These are phyloP conservation scores for Phytopythium ostracodes DNA, from an alignment of 352 stramenopile species.

Conservation along the genomic window DNA sequence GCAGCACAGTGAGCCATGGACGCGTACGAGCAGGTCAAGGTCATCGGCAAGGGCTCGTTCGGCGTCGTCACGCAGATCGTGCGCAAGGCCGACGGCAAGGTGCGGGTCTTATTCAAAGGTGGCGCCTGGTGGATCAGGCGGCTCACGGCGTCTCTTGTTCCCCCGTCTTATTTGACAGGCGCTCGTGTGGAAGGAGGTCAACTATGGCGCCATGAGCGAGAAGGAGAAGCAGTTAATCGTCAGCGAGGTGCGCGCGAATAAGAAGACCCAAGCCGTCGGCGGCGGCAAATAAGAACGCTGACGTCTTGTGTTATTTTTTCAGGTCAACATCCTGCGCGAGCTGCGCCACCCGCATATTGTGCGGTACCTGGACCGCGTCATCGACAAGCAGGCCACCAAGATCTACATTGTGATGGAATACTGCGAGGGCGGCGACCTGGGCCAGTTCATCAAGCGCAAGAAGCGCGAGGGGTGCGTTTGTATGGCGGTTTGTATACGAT, in stretches of 20 bases:
- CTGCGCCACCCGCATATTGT: constrained; percentile 92
- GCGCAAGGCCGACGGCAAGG: constrained; percentile 85
- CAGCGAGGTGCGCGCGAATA: constrained; percentile 58
- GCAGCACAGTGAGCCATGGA: constrained; percentile 43
- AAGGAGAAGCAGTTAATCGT: constrained; percentile 95
- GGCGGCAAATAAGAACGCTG: too few species aligned
- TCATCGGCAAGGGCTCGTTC: constrained; percentile 91
- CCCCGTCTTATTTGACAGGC: constrained; percentile 32
- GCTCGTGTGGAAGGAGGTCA: constrained; percentile 92
- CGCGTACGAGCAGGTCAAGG: constrained; percentile 84
- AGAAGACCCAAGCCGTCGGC: too few species aligned
- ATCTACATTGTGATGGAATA: constrained; percentile 96
- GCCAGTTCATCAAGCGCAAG: constrained; percentile 90
- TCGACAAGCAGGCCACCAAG: constrained; percentile 90
- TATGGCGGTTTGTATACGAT: neutral
- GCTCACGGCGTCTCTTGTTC: neutral
- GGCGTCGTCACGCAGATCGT: constrained; percentile 90
- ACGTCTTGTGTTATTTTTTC: too few species aligned
- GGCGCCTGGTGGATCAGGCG: too few species aligned
- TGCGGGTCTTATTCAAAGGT: too few species aligned
- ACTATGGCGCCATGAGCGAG: constrained; percentile 91
- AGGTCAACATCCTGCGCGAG: constrained; percentile 93
- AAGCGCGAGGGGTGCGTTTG: constrained; percentile 75
- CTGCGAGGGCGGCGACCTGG: constrained; percentile 88
- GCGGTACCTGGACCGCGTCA: constrained; percentile 91